These are phyloP conservation scores for Puccinia brachypodii DNA, from an alignment of 1,284 basidiomycete species.

Conservation along the genomic window DNA sequence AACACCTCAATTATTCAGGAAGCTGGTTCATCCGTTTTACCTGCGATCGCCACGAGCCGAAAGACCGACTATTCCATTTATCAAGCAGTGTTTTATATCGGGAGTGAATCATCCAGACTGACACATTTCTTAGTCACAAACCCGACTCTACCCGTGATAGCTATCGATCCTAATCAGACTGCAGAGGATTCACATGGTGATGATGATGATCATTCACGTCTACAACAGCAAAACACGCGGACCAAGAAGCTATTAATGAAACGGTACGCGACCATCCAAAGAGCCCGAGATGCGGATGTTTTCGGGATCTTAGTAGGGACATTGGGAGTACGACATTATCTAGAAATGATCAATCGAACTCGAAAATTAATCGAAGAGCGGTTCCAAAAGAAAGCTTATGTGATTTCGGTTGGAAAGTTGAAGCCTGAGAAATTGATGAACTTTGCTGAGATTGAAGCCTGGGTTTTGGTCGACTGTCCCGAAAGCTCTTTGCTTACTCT, in stretches of 20 bases:
- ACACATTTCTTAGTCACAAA: conserved; percentile 48
- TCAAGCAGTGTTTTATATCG: conserved; percentile 58
- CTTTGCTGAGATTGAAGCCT: conserved; percentile 94
- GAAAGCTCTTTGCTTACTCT: conserved; percentile 76
- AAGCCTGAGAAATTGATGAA: conserved; percentile 95
- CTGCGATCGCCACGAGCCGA: background rate
- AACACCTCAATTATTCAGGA: conserved; percentile 6
- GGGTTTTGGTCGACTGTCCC: conserved; percentile 88
- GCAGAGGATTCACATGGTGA: conserved; percentile 59
- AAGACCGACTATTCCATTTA: conserved; percentile 11
- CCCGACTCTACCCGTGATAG: conserved; percentile 64
- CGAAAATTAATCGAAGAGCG: conserved; percentile 73
- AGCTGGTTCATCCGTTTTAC: background rate
- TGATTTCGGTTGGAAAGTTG: conserved; percentile 90
- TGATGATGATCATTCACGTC: conserved; percentile 58
- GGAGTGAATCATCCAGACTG: conserved; percentile 11
- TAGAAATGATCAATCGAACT: conserved; percentile 76
- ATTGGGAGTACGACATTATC: conserved; percentile 84
- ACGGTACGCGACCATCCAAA: conserved; percentile 81
- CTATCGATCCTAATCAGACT: conserved; percentile 64
- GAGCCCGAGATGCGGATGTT: conserved; percentile 86
- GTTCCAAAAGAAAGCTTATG: conserved; percentile 66
- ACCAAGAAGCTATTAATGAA: conserved; percentile 83
- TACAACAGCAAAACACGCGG: conserved; percentile 62
- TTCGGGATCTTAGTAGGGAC: conserved; percentile 95